Base-by-base conservation (phyloP, 2,329 filamentous ascomycete species). In the Ilyonectria destructans region DNA sequence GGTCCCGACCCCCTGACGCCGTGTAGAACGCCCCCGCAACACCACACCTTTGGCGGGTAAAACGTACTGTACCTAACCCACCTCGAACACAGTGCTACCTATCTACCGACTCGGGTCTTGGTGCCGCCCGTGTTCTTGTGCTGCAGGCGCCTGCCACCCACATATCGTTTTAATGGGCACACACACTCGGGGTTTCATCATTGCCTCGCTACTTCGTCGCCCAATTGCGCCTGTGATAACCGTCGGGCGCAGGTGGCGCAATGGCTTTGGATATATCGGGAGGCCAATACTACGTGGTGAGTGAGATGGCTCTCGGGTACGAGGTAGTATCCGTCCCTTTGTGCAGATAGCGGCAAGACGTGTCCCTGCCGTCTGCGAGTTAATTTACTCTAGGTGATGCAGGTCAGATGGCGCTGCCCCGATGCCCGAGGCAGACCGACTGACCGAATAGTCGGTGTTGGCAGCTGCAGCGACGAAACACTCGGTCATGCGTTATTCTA, bases 401-500 rank as follows among this genome's bases (percentile, higher is more conserved):
- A 61, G 48, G 58, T 35, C 58, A 55, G 26, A 46, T 46, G 26
- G 26, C 29, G 21, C 40, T 43, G 37, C 49, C 49, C 48, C 35
- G 17, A 35, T n/a, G 45, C 45, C 40, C 37, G 19, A 48, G 48
- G 52, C 31, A 66, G 48, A 49, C 46, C 37, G 43, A 51, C 31
- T 63, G 48, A 49, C 46, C 37, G 43, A 55, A 26, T 59, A 66
- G 56, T 48, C 26, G 43, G 23, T 46, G 58, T 46, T 59, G 55
- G 46, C 62, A 43, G 21, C 33, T 62, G 43, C 60, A 62, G 43
- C 52, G 64, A 68, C 66, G 63, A 75, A 74, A 69, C 58, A 23
- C 62, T 67, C 37, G 66, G 62, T 55, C 56, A 71, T 64, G 59
- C 70, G 65, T 65, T 51, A 70, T 70, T 68, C 65, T 65, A 72